Evolutionary conservation across 345 rosid genomes (phyloP), one percentile per base, ranked within the genome.

Genomic region (Physaria fendleri): DNA sequence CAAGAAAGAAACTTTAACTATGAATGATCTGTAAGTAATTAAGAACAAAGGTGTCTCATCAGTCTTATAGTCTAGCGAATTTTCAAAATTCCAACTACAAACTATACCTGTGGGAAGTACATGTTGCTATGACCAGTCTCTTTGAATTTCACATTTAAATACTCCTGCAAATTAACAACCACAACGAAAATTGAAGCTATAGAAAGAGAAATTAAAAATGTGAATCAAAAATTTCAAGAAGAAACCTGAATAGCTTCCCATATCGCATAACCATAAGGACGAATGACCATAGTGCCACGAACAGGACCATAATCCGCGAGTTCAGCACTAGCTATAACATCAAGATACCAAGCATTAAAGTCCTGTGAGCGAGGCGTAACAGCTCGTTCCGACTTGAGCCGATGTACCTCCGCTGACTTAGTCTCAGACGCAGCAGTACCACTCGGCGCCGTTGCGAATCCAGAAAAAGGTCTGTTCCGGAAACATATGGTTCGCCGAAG

Each of bases 221-320:
- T 11, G 12, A 50, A 12, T 4, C 20, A 3, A 11, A 5, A 21
- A 10, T 6, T 8, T 6, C 0, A 22, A 45, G 45, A 46, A 52
- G 59, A 11, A 25, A 92, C 98, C 96, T 92, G 97, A 70, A 92
- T 92, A 15, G 94, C 90, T 79, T 92, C 97, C 96, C 95, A 86
- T 32, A 92, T 88, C 34, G 99, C 91, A 33, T 88, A 88, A 25
- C 95, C 99, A 32, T 92, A 88, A 0, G 99, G 97, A 4, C 94
- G 83, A 69, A 88, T 88, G 16, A 88, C 95, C 99, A 92, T 88
- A 4, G 99, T 88, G 2, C 99, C 99, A 32, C 94, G 88, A 58
- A 92, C 97, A 0, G 91, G 97, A 45, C 99, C 97, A 34, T 88
- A 86, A 74, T 92, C 98, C 3, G 97, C 95, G 29, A 92, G 85